Percentiles rank a stretch among this genome's conserved stretches.
phyloP scores from a whole-genome alignment of 768 basidiomycete genomes.

The Podaxis rugospora region DNA sequence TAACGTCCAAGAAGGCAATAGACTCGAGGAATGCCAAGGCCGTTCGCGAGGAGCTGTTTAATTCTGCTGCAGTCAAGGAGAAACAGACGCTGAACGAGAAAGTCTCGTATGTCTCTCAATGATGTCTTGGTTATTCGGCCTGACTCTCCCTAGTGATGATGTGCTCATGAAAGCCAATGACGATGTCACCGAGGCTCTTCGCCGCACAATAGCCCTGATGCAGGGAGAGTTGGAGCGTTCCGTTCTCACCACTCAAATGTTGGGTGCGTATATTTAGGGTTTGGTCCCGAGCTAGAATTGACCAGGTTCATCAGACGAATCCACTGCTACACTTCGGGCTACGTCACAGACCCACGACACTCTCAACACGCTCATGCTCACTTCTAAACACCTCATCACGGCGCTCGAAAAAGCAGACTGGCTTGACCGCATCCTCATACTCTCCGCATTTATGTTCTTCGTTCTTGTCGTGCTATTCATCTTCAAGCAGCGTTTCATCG shows the following conservation, averaged over 20 bases:
- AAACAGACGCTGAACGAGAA: slow-evolving; percentile 53
- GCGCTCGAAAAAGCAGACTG: slow-evolving; percentile 88
- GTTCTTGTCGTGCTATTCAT: slow-evolving; percentile 80
- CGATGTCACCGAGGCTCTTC: slow-evolving; percentile 83
- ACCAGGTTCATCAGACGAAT: slow-evolving; percentile 23
- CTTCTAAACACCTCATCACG: slow-evolving; percentile 82
- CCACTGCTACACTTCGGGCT: slow-evolving; percentile 70
- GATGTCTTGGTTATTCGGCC: background rate
- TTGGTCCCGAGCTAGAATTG: background rate
- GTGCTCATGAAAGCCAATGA: slow-evolving; percentile 84
- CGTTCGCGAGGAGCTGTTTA: slow-evolving; percentile 66
- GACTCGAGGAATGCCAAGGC: slow-evolving; percentile 51
- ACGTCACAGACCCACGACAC: slow-evolving; percentile 76
- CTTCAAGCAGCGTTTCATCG: slow-evolving; percentile 81
- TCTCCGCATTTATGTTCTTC: slow-evolving; percentile 80
- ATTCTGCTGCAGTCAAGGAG: slow-evolving; percentile 44
- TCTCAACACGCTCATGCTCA: slow-evolving; percentile 63
- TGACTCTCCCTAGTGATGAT: slow-evolving; percentile 54
- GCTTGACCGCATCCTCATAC: slow-evolving; percentile 85
- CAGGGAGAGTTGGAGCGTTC: slow-evolving; percentile 90
- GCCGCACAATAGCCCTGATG: slow-evolving; percentile 82
- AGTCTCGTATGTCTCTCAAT: slow-evolving; percentile 42
- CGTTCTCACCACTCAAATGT: slow-evolving; percentile 79
- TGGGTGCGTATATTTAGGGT: slow-evolving; percentile 43
- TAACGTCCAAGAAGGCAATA: slow-evolving; percentile 71